Conservation (phyloP, 2,329 filamentous ascomycete species). For the Botrytis pseudocinerea region DNA sequence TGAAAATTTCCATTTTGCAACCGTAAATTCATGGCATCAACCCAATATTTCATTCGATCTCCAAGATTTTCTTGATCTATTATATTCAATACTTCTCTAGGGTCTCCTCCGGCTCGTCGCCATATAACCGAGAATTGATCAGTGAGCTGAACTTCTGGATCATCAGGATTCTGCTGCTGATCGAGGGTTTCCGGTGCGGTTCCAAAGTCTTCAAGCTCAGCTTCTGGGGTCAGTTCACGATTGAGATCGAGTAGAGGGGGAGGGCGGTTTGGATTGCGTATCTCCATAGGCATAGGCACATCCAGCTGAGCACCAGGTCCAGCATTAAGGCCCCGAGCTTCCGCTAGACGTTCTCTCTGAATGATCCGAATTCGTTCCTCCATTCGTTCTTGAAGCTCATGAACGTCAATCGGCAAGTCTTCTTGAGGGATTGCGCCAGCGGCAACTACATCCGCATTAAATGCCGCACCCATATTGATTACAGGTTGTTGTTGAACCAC, state of each 20-base stretch:
- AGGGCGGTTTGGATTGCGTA: not conserved
- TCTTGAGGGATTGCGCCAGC: slow-evolving; percentile 41
- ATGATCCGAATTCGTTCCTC: slow-evolving; percentile 8
- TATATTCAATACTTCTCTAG: slow-evolving; percentile 58
- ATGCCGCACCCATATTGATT: slow-evolving; percentile 71
- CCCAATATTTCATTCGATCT: slow-evolving; percentile 60
- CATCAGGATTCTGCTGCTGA: slow-evolving; percentile 25
- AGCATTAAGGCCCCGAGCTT: not conserved
- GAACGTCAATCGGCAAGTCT: slow-evolving; percentile 16
- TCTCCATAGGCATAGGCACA: not conserved
- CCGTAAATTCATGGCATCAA: slow-evolving; percentile 45
- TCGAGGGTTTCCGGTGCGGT: not conserved
- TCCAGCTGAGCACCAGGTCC: not conserved
- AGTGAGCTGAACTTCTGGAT: slow-evolving; percentile 37
- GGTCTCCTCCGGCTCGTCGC: slow-evolving; percentile 59
- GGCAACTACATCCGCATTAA: slow-evolving; percentile 57
- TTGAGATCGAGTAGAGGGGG: not conserved
- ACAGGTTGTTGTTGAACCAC: slow-evolving; percentile 97
- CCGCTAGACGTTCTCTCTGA: slow-evolving; percentile 25
- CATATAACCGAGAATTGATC: slow-evolving; percentile 57
- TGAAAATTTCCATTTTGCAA: not conserved
- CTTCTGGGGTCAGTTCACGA: not conserved
- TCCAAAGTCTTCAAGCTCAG: not conserved
- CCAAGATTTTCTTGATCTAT: slow-evolving; percentile 61
- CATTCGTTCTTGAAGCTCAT: slow-evolving; percentile 21